Evolutionary conservation across 176 grass and related monocot species (phyloP).

Genomic region (Oryza glumipatula): DNA sequence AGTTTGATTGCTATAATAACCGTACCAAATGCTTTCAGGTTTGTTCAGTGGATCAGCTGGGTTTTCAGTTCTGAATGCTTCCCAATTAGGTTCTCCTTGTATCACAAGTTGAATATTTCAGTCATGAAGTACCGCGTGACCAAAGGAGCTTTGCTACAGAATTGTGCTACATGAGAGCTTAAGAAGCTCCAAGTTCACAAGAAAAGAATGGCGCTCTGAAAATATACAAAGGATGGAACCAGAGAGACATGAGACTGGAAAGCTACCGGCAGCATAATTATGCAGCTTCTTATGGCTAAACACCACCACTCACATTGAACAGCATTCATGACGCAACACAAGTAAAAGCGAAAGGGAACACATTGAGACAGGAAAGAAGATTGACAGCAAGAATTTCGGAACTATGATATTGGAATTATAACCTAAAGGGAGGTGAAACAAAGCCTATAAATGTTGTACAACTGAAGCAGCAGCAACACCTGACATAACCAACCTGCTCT

Average conservation of each 20-base stretch:
- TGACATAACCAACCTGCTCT: conserved; percentile 40
- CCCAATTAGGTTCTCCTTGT: not conserved
- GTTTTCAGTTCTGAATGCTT: not conserved
- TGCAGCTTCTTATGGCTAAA: conserved; percentile 57
- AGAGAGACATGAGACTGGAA: conserved; percentile 8
- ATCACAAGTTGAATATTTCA: not conserved
- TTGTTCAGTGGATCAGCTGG: not conserved
- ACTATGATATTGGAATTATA: conserved; percentile 66
- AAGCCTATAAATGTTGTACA: conserved; percentile 75
- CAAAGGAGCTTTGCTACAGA: not conserved
- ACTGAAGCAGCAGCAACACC: conserved; percentile 39
- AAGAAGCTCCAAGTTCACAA: not conserved
- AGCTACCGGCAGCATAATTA: conserved; percentile 41
- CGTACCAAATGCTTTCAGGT: not conserved
- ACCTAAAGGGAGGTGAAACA: conserved; percentile 64
- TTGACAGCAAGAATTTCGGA: conserved; percentile 40
- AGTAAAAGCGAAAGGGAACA: conserved; percentile 34
- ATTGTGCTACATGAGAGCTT: conserved; percentile 1
- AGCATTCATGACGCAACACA: conserved; percentile 47
- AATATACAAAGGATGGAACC: conserved; percentile 16
- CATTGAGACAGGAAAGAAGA: conserved; percentile 20
- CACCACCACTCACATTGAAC: conserved; percentile 48
- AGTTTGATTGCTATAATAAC: not conserved
- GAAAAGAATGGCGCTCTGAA: not conserved
- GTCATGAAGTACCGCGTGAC: not conserved